Base-by-base conservation (phyloP, 345 rosid species). In the Laguncularia racemosa region DNA sequence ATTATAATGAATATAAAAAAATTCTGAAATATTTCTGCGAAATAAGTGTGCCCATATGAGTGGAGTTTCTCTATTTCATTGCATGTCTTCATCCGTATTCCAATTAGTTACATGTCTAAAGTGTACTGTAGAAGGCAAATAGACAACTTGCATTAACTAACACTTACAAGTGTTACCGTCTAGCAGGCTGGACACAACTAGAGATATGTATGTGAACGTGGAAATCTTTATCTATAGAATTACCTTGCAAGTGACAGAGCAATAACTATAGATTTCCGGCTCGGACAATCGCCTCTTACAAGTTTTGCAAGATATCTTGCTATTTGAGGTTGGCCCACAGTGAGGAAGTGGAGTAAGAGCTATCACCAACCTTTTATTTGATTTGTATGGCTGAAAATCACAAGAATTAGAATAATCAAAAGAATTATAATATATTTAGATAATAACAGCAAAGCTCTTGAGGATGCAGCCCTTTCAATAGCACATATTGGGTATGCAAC, bases 171-270 rank as follows among this genome's bases (percentile, higher is more conserved):
- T 1, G 7, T 9, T 9, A 33, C 9, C 7, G 40, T 6, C 9
- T 33, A 33, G 9, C 11, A 33, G 40, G 40, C 40, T 33, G 40
- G 40, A 33, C 40, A 9, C 6, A 46, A 48, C 10, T 0, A 47
- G 28, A 23, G 15, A 20, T 19, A 21, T 0, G 26, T 6, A 12
- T 44, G 19, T 6, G 8, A 18, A 15, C 11, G 3, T 16, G 6
- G n/a, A 18, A 57, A 50, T 43, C 18, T n/a, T 33, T 17, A 16
- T 14, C 26, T n/a, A n/a, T n/a, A 14, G 13, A 18, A 19, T 18
- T 23, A 74, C 83, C 77, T 74, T 78, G 79, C 83, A 74, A 50
- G 77, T 69, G 55, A 78, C 69, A 46, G 73, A 74, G 59, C 83
- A 78, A 52, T 71, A 71, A 10, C 48, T 58, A 57, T 78, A 63